These are phyloP conservation scores for Sphenostylis stenocarpa DNA, from an alignment of 306 rosid species.

Conservation along the genomic window DNA sequence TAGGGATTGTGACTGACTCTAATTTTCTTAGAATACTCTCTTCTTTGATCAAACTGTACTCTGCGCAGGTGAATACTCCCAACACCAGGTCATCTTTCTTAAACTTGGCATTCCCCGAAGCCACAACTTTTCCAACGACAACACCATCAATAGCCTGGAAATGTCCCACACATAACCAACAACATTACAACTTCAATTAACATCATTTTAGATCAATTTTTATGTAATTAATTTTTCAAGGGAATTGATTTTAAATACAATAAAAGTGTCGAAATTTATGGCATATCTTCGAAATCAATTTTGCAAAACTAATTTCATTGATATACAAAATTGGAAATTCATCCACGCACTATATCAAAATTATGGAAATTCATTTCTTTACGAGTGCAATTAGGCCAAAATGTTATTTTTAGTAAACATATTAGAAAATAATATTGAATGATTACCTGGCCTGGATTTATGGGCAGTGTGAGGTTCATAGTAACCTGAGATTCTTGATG, in stretches of 20 bases:
- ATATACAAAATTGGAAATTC: too few relatives aligned
- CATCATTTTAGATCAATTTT: too few relatives aligned
- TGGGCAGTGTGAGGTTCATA: slow-evolving; percentile 27
- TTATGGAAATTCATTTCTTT: too few relatives aligned
- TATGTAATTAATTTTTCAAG: too few relatives aligned
- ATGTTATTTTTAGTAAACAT: too few relatives aligned
- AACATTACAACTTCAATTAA: too few relatives aligned
- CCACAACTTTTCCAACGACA: slow-evolving; percentile 63
- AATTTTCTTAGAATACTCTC: slow-evolving; percentile 49
- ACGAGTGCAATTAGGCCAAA: too few relatives aligned
- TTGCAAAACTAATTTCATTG: too few relatives aligned
- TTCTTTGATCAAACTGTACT: slow-evolving; percentile 56
- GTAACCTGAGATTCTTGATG: slow-evolving; percentile 57
- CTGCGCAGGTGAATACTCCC: slow-evolving; percentile 69
- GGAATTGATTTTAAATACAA: too few relatives aligned
- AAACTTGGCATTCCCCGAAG: slow-evolving; percentile 54
- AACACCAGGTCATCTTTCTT: slow-evolving; percentile 67
- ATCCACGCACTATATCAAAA: not conserved
- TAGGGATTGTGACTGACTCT: too few relatives aligned
- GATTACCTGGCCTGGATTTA: slow-evolving; percentile 53
- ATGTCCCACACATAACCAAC: not conserved
- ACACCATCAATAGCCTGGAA: slow-evolving; percentile 51
- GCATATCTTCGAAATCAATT: too few relatives aligned
- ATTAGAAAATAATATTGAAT: not conserved
- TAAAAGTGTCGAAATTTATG: too few relatives aligned